phyloP scores from a whole-genome alignment of 2,329 filamentous ascomycete genomes.

The Aspergillus felis region DNA sequence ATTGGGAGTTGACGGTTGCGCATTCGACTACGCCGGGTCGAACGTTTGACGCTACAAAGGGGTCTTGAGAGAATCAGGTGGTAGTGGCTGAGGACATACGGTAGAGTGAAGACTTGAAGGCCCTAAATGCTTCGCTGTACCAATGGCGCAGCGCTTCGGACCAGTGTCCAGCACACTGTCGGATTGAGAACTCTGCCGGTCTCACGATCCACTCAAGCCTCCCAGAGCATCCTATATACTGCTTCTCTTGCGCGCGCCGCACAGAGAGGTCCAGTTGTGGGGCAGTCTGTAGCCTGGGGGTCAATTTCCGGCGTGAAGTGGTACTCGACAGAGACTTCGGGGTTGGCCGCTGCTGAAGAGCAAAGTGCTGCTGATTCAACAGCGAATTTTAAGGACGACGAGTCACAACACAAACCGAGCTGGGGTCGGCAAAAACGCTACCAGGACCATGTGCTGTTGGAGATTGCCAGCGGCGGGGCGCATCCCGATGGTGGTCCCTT shows the following conservation, averaged over 20 bases:
- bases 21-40: background rate
- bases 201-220: background rate
- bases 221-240: background rate
- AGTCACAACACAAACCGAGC: background rate
- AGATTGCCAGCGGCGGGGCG: conserved; percentile 11
- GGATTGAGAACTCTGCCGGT: conserved; percentile 7
- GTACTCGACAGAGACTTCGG: background rate
- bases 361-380: background rate
- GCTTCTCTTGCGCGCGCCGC: background rate
- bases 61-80: background rate
- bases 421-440: background rate
- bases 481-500: background rate
- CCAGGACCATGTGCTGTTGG: conserved; percentile 8
- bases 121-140: conserved; percentile 18
- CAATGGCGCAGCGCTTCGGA: conserved; percentile 17
- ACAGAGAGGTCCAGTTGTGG: background rate
- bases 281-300: background rate
- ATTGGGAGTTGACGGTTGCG: background rate
- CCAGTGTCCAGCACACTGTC: conserved; percentile 8
- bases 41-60: background rate
- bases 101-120: background rate
- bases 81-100: background rate
- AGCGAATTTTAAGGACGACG: background rate
- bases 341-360: background rate
- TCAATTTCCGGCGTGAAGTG: background rate